Evolutionary conservation across 345 rosid genomes (phyloP), one percentile per base, ranked within the genome.

Genomic region (Sonneratia caseolaris): DNA sequence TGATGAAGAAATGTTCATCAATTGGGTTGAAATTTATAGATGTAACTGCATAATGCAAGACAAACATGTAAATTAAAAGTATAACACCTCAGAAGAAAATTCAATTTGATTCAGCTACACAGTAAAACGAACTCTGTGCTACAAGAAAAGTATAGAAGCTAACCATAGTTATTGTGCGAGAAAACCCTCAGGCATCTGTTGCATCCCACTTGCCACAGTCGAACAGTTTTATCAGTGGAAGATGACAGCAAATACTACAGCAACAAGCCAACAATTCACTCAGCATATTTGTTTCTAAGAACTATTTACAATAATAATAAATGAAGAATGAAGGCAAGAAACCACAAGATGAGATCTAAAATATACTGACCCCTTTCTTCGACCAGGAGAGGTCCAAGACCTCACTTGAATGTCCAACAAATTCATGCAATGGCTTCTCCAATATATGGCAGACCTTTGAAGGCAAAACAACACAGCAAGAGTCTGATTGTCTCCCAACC

Each of bases 311-410:
- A 68, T 21, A 68, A 38, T n/a, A 47, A 42, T 45, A 15, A 70
- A 68, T 13, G 32, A 38, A 71, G 47, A 37, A 15, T 45, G 55
- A 22, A 62, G 13, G 21, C 51, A 35, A 21, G n/a, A 57, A 48
- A n/a, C 71, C 49, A 55, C 65, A 22, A 45, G 36, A 74, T 53
- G 68, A 22, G 71, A 51, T 51, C 5, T 4, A 64, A 70, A 38
- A 70, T 70, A 69, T 43, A 76, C 85, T 84, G 67, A 91, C 97
- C 88, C 87, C 87, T 78, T 82, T 82, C 76, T 81, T 83, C 14
- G 97, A 91, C 97, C 97, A 91, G 0, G 95, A 78, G 72, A 91
- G 90, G 83, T 86, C 91, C 84, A 91, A 83, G 72, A 91, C 80
- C 76, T 89, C 95, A 37, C 83, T 81, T 5, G 7, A 67, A 76